Evolutionary conservation across 257 asterid genomes (phyloP).

Genomic region (Ophiorrhiza pumila): DNA sequence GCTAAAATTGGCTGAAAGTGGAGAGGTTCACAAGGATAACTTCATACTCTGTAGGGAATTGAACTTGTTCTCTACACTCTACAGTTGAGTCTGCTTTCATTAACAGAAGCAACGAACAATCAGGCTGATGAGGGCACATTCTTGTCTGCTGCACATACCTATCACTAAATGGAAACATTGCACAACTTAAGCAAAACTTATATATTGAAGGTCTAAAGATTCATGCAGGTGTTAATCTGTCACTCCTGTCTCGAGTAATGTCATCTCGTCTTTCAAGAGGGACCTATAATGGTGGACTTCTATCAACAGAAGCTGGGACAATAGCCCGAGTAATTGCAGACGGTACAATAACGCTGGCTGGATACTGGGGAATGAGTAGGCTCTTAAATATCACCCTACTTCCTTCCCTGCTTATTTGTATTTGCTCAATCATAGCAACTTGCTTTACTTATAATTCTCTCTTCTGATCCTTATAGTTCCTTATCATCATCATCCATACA

Average conservation of each 20-base stretch:
- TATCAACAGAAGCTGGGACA: constrained; percentile 78
- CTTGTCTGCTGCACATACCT: too few species aligned
- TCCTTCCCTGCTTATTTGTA: constrained; percentile 58
- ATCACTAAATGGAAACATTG: too few species aligned
- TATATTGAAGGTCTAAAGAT: too few species aligned
- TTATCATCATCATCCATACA: background rate
- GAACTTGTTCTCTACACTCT: too few species aligned
- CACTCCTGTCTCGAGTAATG: constrained; percentile 70
- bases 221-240: constrained; percentile 55
- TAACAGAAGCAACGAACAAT: too few species aligned
- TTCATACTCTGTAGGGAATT: too few species aligned
- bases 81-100: background rate
- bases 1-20: background rate
- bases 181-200: too few species aligned
- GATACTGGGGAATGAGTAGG: constrained; percentile 56
- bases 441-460: constrained; percentile 61
- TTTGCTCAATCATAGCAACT: constrained; percentile 56
- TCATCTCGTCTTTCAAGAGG: constrained; percentile 67
- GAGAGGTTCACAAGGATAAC: background rate
- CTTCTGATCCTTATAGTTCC: constrained; percentile 20
- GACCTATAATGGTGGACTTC: constrained; percentile 63
- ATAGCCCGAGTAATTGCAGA: constrained; percentile 70
- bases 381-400: constrained; percentile 52
- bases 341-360: constrained; percentile 56
- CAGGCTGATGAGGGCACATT: background rate